Conservation (phyloP, 495 filamentous ascomycete species). For the Penicillium coprophilum region DNA sequence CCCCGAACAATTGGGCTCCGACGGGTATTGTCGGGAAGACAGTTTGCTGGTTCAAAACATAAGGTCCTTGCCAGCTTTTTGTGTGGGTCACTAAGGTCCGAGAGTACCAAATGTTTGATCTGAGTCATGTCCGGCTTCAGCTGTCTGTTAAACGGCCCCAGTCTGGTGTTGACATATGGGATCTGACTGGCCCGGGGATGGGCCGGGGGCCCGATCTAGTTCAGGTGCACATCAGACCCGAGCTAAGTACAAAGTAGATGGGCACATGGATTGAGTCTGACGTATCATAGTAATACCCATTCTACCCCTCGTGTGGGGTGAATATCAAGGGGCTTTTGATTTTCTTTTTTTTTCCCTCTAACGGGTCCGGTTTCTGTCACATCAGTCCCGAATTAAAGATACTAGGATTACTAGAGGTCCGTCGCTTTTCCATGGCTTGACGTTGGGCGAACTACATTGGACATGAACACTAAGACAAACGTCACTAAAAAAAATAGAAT, state of each 20-base stretch:
- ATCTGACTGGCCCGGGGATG: constrained; percentile 23
- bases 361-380: constrained; percentile 15
- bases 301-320: constrained; percentile 11
- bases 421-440: not conserved
- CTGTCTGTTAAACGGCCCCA: not conserved
- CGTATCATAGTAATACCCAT: constrained; percentile 24
- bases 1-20: not conserved
- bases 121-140: constrained; percentile 12
- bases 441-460: constrained; percentile 1
- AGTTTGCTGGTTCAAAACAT: constrained; percentile 2
- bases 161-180: constrained; percentile 9
- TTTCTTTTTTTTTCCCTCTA: not conserved
- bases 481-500: not conserved
- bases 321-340: not conserved
- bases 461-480: not conserved
- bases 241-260: constrained; percentile 12
- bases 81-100: constrained; percentile 1
- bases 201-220: constrained; percentile 18
- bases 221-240: constrained; percentile 22
- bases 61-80: constrained; percentile 3
- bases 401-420: not conserved
- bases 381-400: constrained; percentile 11
- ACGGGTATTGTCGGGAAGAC: constrained; percentile 4
- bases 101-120: constrained; percentile 11
- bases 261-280: constrained; percentile 17